A percentile compares a stretch with the other conserved stretches of the same genome.
Evolutionary conservation across 192 early-diverging fungal species (phyloP).

Genomic region (Paraglomus occultum): DNA sequence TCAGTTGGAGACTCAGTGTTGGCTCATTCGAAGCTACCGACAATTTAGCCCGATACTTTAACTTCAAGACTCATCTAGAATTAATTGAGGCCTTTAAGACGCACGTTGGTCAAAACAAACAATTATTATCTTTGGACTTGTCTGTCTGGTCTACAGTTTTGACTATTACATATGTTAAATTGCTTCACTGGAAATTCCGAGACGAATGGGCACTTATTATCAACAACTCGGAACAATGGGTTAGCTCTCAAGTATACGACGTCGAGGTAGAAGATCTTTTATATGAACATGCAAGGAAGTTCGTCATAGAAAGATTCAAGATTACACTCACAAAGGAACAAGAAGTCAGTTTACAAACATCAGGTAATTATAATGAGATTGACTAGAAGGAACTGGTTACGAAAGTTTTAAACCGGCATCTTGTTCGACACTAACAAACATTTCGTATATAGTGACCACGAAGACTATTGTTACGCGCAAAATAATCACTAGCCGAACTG

Average conservation of each 20-base stretch:
- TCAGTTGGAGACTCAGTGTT: not conserved
- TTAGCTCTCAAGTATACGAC: constrained; percentile 7
- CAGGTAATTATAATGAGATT: too few species aligned
- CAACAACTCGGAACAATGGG: constrained; percentile 12
- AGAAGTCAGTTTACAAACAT: too few species aligned
- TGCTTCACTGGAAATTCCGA: constrained; percentile 21
- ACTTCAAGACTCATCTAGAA: constrained; percentile 13
- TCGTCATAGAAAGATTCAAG: constrained; percentile 5
- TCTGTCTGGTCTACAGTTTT: constrained; percentile 4
- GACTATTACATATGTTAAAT: constrained; percentile 3
- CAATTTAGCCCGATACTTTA: constrained; percentile 10
- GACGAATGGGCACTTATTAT: constrained; percentile 5
- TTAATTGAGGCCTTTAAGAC: not conserved
- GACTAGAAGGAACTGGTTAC: too few species aligned
- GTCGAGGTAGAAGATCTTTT: constrained; percentile 17
- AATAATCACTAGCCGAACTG: not conserved
- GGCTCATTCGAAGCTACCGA: constrained; percentile 16
- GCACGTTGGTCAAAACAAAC: not conserved
- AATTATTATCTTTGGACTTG: not conserved
- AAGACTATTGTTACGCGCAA: constrained; percentile 6
- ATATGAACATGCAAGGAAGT: constrained; percentile 13
- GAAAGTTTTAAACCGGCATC: too few species aligned
- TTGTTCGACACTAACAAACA: too few species aligned
- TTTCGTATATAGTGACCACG: not conserved
- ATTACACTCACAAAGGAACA: not conserved